Evolutionary conservation across 371 early-diverging fungal species (phyloP), one percentile per base, ranked within the genome.

Genomic region (Mucor indicus): DNA sequence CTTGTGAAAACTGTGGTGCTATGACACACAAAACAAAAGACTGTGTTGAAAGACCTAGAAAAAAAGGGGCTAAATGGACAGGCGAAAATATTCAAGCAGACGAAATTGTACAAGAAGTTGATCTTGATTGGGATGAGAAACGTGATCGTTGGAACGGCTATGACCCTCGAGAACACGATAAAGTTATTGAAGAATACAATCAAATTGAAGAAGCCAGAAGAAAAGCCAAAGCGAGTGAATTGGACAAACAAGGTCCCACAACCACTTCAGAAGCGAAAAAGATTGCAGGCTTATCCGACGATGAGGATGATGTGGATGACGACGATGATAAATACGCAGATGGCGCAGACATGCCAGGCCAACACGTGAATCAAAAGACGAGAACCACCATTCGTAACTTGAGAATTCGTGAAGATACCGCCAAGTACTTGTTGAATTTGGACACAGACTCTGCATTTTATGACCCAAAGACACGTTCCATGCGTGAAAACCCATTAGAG

Each of bases 141-240:
- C 77, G 98, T 31, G 98, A 98, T 77, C 85, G 93, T 19, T 97
- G 97, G 96, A 96, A 95, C 48, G 97, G 96, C 8, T 98, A 97
- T 64, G 93, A 98, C 66, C 81, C 97, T 5, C 57, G 67, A 46
- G 90, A 95, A 38, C 92, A 96, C 48, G 75, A 79, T 43, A 81
- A 84, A 54, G 77, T 86, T n/a, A 73, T 67, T 59, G 75, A 87
- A 50, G 96, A 96, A 51, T 95, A 94, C 75, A 95, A 96, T 49
- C 68, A 87, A 52, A 64, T 96, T 2, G 97, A 98, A 62, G 90
- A 92, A 44, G 90, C 87, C 40, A 79, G 96, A 58, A 75, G 84
- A 50, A 83, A 91, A 48, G 79, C 82, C 27, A 90, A 92, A 51
- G 90, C 91, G 25, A 70, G 79, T 12, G 89, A 89, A 50, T 58